A percentile compares a stretch with the other conserved stretches of the same genome.
Evolutionary conservation across 2,329 filamentous ascomycete genomes (phyloP).

Genomic region (Claviceps sp.): DNA sequence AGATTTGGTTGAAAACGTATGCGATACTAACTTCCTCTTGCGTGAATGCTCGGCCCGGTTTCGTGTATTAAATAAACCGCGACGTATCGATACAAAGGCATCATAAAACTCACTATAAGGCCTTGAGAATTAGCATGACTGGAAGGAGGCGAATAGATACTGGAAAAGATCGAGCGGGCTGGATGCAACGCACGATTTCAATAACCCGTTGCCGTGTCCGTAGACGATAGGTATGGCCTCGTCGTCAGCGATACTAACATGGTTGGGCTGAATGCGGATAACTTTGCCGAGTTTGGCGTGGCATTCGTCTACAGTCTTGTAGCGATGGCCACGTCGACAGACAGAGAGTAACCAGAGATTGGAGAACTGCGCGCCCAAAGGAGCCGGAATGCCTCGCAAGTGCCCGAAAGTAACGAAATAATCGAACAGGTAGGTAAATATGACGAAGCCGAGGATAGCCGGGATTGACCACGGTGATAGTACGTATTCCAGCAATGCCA

Average conservation of each 20-base stretch:
- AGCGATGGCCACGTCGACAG: slow-evolving; percentile 52
- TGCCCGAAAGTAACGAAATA: slow-evolving; percentile 42
- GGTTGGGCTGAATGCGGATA: slow-evolving; percentile 71
- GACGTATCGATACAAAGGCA: slow-evolving; percentile 74
- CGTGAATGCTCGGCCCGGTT: slow-evolving; percentile 70
- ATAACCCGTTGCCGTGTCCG: slow-evolving; percentile 63
- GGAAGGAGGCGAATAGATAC: slow-evolving; percentile 3
- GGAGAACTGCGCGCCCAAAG: slow-evolving; percentile 51
- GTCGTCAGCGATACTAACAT: slow-evolving; percentile 70
- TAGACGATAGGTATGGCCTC: slow-evolving; percentile 66
- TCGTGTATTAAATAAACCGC: slow-evolving; percentile 81
- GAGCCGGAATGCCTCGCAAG: slow-evolving; percentile 44
- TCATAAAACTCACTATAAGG: slow-evolving; percentile 66
- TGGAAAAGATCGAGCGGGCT: background rate
- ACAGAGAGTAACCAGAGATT: slow-evolving; percentile 69
- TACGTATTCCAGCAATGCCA: slow-evolving; percentile 17
- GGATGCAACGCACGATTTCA: slow-evolving; percentile 43
- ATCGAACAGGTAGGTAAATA: slow-evolving; percentile 43
- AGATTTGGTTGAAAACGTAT: slow-evolving; percentile 75
- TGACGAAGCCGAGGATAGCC: slow-evolving; percentile 31
- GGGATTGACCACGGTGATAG: slow-evolving; percentile 34
- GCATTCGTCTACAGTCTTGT: slow-evolving; percentile 49
- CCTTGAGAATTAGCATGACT: background rate
- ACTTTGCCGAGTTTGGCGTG: slow-evolving; percentile 70
- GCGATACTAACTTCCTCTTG: slow-evolving; percentile 78